These are phyloP conservation scores for Lactarius indigo DNA, from an alignment of 768 basidiomycete species.

Conservation along the genomic window DNA sequence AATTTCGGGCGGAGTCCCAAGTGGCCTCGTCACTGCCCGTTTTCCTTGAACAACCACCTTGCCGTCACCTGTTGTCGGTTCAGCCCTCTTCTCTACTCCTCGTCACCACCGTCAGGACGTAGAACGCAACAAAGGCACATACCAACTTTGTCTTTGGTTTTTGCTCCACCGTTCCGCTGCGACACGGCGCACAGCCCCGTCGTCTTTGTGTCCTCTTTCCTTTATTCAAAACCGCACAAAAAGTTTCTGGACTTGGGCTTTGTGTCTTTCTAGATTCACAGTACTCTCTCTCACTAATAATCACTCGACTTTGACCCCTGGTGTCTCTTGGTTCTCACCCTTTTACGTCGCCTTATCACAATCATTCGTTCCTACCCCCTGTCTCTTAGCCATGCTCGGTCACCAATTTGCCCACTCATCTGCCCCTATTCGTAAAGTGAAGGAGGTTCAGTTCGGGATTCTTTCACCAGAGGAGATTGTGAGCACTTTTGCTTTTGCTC, in stretches of 20 bases:
- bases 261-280: slow-evolving; percentile 11
- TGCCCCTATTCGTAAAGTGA: slow-evolving; percentile 92
- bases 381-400: slow-evolving; percentile 57
- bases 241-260: slow-evolving; percentile 9
- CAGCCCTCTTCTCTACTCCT: neutral
- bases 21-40: slow-evolving; percentile 8
- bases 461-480: slow-evolving; percentile 99
- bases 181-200: slow-evolving; percentile 5
- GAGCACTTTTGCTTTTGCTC: slow-evolving; percentile 34
- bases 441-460: slow-evolving; percentile 98
- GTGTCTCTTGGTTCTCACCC: slow-evolving; percentile 1
- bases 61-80: slow-evolving; percentile 18
- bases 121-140: slow-evolving; percentile 12
- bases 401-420: slow-evolving; percentile 91
- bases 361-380: slow-evolving; percentile 8
- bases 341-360: neutral
- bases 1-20: slow-evolving; percentile 26
- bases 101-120: slow-evolving; percentile 7
- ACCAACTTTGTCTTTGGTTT: neutral
- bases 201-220: slow-evolving; percentile 5
- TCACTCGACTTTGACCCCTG: neutral
- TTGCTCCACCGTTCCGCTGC: neutral
- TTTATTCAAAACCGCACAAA: slow-evolving; percentile 20
- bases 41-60: slow-evolving; percentile 25
- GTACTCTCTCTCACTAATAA: slow-evolving; percentile 10